A percentile compares a stretch with the other conserved stretches of the same genome.
Conservation (phyloP, 495 filamentous ascomycete genomes). For the Sordaria brevicollis region DNA sequence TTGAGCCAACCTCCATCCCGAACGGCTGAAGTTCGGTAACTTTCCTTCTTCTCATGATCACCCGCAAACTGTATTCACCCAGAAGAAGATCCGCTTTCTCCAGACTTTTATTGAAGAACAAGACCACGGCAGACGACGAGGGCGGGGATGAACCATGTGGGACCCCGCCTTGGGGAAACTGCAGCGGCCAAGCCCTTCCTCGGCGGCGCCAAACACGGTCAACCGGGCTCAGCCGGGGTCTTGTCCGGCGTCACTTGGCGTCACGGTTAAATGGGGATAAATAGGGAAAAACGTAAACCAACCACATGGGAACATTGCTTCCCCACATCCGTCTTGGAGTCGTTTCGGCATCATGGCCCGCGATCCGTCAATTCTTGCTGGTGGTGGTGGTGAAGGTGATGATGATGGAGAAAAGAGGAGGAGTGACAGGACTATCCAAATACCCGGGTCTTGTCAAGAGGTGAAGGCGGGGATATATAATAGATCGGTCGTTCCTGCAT, state of each 20-base stretch:
- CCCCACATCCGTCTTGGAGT: slow-evolving; percentile 1
- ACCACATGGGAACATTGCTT: not conserved
- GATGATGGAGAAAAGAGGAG: not conserved
- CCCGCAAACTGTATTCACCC: not conserved
- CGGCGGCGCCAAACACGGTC: not conserved
- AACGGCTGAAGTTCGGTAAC: not conserved
- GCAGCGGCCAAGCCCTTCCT: not conserved
- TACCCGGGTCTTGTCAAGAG: not conserved
- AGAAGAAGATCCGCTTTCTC: not conserved
- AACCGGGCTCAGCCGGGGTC: too few species aligned
- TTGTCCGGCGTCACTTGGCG: slow-evolving; percentile 10
- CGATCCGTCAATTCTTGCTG: slow-evolving; percentile 3
- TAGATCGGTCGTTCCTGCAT: not conserved
- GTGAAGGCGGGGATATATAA: not conserved
- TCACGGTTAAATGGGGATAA: slow-evolving; percentile 41
- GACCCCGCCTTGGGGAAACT: not conserved
- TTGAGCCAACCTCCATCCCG: not conserved
- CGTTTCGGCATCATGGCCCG: slow-evolving; percentile 14
- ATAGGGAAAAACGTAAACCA: slow-evolving; percentile 18
- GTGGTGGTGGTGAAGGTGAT: not conserved
- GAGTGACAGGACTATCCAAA: not conserved
- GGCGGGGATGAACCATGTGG: not conserved
- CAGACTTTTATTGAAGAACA: not conserved
- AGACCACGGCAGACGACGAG: not conserved
- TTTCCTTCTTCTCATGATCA: not conserved